Evolutionary conservation across 192 early-diverging fungal species (phyloP), one percentile per base, ranked within the genome.

Genomic region (Linnemannia exigua): DNA sequence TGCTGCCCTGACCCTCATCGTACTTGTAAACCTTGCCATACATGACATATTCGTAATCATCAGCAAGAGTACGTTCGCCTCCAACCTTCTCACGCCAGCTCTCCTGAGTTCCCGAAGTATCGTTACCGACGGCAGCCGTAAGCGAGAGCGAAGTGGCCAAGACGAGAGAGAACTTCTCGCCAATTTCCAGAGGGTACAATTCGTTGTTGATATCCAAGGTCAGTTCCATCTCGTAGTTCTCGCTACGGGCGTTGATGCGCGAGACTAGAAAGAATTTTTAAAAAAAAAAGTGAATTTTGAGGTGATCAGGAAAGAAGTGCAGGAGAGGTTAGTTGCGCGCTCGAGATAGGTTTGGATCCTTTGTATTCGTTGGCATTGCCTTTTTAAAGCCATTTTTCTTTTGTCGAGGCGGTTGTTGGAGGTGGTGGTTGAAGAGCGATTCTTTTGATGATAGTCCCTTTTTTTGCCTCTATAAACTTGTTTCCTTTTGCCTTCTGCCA

Each of bases 11-110:
- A 37, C 91, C 89, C 75, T 99, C 97, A 70, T 99, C 97, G 80
- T 95, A 99, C 87, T 97, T 93, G 91, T 97, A 99, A 28, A 98
- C 96, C 85, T 97, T 97, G 67, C 98, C 98, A 88, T 95, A 96
- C 97, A 98, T 99, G 31, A 99, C 98, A 87, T 99, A 99, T 50
- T 99, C 98, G 87, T 96, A 99, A 47, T 98, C 96, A 70, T 99
- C 98, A 7, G 96, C 96, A 79, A 99, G 86, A 72, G 94, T 93
- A 74, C 91, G 79, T 75, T 95, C 94, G 19, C 91, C 93, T 25
- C 88, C 89, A 61, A 90, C 86, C 79, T 92, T 91, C 77, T 93
- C 92, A 54, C 93, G 88, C 96, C 96, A 97, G 38, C 90, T 88
- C 75, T 95, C 94, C 75, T 89, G 88, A 50, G 90, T 92, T 78